phyloP scores from a whole-genome alignment of 768 basidiomycete species.

The Tulasnella calospora region DNA sequence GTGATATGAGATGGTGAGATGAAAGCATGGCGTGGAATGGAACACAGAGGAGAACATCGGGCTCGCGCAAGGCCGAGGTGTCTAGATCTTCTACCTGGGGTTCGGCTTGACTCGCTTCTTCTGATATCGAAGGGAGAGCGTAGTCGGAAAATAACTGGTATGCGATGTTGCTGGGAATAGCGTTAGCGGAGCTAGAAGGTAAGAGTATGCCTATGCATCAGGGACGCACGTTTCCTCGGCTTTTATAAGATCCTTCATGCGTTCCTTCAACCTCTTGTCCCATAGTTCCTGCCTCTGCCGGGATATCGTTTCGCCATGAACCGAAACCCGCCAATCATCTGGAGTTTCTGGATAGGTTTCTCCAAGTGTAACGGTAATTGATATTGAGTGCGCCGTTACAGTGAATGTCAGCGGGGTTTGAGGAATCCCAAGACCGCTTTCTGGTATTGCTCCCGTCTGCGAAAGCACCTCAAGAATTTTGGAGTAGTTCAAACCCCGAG shows the following conservation, averaged over 20 bases:
- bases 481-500: background rate
- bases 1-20: constrained; percentile 67
- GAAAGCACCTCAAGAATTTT: background rate
- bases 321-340: constrained; percentile 45
- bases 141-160: constrained; percentile 57
- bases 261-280: background rate
- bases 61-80: background rate
- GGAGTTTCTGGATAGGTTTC: constrained; percentile 48
- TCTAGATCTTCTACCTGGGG: constrained; percentile 9
- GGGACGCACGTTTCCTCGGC: background rate
- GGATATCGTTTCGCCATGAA: constrained; percentile 38
- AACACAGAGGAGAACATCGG: background rate
- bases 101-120: constrained; percentile 32
- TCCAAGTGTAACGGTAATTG: constrained; percentile 45
- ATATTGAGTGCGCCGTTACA: constrained; percentile 9
- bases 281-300: constrained; percentile 35
- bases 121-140: constrained; percentile 54
- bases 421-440: background rate
- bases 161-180: constrained; percentile 48
- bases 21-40: constrained; percentile 60
- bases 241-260: background rate
- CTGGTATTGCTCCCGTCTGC: background rate
- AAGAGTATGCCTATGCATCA: background rate
- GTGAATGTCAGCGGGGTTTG: background rate
- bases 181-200: constrained; percentile 1